Conservation (phyloP, 345 rosid genomes). For the Pugionium dolabratum region DNA sequence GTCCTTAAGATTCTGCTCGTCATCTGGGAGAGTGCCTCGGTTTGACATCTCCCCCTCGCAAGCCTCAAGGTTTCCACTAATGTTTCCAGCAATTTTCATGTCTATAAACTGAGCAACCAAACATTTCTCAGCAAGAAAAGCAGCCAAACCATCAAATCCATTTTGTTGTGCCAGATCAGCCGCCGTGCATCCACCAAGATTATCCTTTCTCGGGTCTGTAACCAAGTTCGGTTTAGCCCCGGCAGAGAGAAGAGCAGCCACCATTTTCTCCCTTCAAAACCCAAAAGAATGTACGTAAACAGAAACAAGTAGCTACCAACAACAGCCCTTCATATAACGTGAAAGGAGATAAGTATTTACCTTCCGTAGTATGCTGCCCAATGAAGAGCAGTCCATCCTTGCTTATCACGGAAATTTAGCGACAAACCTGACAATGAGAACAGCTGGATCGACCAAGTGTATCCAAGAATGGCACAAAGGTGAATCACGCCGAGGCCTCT, state of each 20-base stretch:
- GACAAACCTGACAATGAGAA: constrained; percentile 80
- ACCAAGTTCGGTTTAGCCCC: constrained; percentile 89
- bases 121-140: constrained; percentile 83
- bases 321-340: neutral
- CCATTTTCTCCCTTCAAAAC: constrained; percentile 84
- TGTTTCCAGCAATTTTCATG: constrained; percentile 91
- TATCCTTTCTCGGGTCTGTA: constrained; percentile 71
- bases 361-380: constrained; percentile 95
- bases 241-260: constrained; percentile 80
- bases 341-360: constrained; percentile 40
- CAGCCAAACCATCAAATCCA: constrained; percentile 87
- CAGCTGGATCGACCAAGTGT: constrained; percentile 77
- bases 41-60: constrained; percentile 43
- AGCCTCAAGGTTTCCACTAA: constrained; percentile 60
- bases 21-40: constrained; percentile 50
- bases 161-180: constrained; percentile 80
- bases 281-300: neutral
- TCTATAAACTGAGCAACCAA: constrained; percentile 75
- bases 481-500: constrained; percentile 90
- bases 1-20: constrained; percentile 70
- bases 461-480: constrained; percentile 85
- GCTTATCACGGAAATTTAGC: constrained; percentile 79
- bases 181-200: constrained; percentile 76
- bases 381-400: constrained; percentile 98
- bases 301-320: neutral